Base-by-base conservation (phyloP, 2,329 filamentous ascomycete species). In the Verticillium dahliae region DNA sequence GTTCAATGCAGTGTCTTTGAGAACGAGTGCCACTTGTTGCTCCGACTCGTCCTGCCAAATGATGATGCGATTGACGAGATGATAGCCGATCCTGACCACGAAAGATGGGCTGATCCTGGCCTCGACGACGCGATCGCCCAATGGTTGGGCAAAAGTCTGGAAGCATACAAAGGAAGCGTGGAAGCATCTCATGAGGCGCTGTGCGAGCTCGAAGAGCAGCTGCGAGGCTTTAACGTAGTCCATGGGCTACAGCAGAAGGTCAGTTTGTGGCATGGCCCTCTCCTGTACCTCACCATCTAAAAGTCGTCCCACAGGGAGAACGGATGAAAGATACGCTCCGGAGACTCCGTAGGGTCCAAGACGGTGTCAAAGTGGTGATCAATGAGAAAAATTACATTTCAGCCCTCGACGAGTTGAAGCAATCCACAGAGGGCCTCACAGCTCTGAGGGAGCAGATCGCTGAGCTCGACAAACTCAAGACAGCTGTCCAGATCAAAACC, bases 1-100 rank as follows among this genome's bases (percentile, higher is more conserved):
- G 39, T 45, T n/a, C 39, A 45, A 45, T 6, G 39, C 9, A 22
- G 18, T 52, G 6, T 62, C 6, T 64, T 64, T 18, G 22, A 55
- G 15, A 61, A 64, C n/a, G 61, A 64, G 14, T 64, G 62, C 14
- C 4, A 27, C 11, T 37, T 61, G 2, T 57, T 61, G 37, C 58
- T 64, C 6, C 37, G 54, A 13, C 35, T 54, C 33, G 37, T 37
- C 31, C 7, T 62, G 5, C 57, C 52, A 2, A 34, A 64, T 4
- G 56, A 60, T 31, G 18, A 57, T 18, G 34, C n/a, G 4, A 22
- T 54, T 7, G 45, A 56, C 11, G 27, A 35, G 11, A 61, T 58
- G 56, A 60, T 39, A 13, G 38, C 27, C 0, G 58, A 64, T 15
- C 18, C 45, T 3, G 31, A 15, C 31, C 60, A 62, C 7, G 45